Conservation (phyloP, 345 rosid genomes). For the Sonneratia caseolaris region DNA sequence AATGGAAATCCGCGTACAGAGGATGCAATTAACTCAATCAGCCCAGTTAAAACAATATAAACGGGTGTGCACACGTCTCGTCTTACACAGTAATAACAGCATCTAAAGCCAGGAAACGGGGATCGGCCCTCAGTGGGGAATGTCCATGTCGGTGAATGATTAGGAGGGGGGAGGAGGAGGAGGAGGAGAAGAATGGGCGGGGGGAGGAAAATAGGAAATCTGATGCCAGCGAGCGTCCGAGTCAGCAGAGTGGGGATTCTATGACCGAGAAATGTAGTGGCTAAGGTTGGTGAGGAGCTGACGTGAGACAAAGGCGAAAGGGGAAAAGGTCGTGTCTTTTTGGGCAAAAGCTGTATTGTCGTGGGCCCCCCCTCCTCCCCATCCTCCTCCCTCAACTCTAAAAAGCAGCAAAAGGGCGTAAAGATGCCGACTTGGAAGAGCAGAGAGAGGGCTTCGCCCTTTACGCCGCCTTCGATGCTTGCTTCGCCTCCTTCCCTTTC, state of each 20-base stretch:
- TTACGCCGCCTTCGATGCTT: constrained; percentile 49
- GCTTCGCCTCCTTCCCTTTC: background rate
- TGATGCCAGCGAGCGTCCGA: constrained; percentile 34
- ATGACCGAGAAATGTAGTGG: constrained; percentile 24
- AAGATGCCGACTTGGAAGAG: background rate
- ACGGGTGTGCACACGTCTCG: background rate
- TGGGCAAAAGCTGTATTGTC: background rate
- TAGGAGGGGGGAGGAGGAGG: background rate
- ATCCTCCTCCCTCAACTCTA: background rate
- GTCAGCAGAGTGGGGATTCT: constrained; percentile 20
- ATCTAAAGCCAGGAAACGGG: background rate
- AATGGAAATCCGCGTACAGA: background rate
- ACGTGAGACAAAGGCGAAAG: constrained; percentile 10
- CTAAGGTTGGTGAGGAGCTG: constrained; percentile 15
- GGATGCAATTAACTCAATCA: background rate
- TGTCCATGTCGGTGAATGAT: background rate
- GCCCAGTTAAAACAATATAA: background rate
- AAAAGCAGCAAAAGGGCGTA: background rate
- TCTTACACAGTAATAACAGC: background rate
- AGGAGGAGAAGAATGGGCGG: background rate
- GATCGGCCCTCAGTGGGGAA: background rate
- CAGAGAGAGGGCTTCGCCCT: constrained; percentile 14
- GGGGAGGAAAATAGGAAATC: background rate
- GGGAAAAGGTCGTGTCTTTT: constrained; percentile 7
- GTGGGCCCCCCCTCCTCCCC: background rate